A percentile compares a stretch with the other conserved stretches of the same genome.
Conservation (phyloP, 1,284 basidiomycete genomes). For the Microbotryum silenes-acaulis region DNA sequence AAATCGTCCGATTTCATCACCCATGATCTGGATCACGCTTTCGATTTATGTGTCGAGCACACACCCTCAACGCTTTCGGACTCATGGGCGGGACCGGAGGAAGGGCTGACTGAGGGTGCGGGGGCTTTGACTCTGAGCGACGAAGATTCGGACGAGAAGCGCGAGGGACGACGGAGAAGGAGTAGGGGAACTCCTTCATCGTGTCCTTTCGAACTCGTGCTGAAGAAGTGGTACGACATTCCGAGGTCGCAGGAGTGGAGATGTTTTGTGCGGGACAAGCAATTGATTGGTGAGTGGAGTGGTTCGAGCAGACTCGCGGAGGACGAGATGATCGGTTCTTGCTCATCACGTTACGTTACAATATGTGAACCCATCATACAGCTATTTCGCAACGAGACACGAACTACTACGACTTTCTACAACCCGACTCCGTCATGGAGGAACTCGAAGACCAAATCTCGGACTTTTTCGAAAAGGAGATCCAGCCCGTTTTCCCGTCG, state of each 20-base stretch:
- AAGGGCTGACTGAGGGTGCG: slow-evolving; percentile 19
- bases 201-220: slow-evolving; percentile 73
- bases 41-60: slow-evolving; percentile 50
- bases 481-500: slow-evolving; percentile 54
- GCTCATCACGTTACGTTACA: background rate
- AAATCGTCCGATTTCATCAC: slow-evolving; percentile 87
- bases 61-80: slow-evolving; percentile 41
- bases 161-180: slow-evolving; percentile 3
- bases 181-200: background rate
- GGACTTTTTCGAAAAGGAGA: slow-evolving; percentile 60
- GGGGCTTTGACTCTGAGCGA: background rate
- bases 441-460: slow-evolving; percentile 53
- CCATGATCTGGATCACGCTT: slow-evolving; percentile 60
- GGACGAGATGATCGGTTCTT: background rate
- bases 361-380: slow-evolving; percentile 37
- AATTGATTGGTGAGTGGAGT: slow-evolving; percentile 56
- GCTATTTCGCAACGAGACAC: slow-evolving; percentile 83
- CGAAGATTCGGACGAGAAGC: background rate
- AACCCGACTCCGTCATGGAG: slow-evolving; percentile 51
- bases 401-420: slow-evolving; percentile 82
- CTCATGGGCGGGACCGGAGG: background rate
- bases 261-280: slow-evolving; percentile 70
- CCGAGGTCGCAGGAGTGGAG: slow-evolving; percentile 74
- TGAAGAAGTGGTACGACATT: slow-evolving; percentile 84
- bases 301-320: background rate